Evolutionary conservation across 2,329 filamentous ascomycete genomes (phyloP).

Genomic region (Incumbomyces lentus): DNA sequence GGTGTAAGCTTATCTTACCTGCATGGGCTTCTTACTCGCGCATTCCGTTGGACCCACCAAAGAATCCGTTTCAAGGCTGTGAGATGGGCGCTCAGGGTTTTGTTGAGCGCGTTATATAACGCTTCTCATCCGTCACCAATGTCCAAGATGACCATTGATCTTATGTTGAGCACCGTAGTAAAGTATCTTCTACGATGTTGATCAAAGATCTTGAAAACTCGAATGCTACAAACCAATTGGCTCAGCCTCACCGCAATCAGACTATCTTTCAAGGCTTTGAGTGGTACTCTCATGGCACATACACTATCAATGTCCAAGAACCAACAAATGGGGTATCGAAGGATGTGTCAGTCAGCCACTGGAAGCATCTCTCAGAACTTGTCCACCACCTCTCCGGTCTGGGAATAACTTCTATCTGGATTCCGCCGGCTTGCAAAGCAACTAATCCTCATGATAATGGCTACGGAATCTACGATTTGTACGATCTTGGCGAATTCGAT

Average conservation of each 20-base stretch:
- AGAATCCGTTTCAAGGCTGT: no score
- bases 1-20: no score
- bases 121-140: no score
- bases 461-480: conserved; percentile 61
- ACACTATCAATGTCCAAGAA: background rate
- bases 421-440: conserved; percentile 62
- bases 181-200: no score
- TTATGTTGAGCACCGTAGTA: no score
- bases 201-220: no score
- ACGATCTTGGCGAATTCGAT: conserved; percentile 61
- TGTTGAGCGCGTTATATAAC: no score
- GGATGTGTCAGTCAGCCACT: conserved; percentile 43
- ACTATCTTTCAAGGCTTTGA: conserved; percentile 62
- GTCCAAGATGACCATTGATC: no score
- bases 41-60: no score
- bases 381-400: conserved; percentile 47
- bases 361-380: conserved; percentile 44
- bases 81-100: no score
- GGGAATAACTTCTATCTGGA: conserved; percentile 55
- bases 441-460: conserved; percentile 50
- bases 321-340: background rate
- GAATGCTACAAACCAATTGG: background rate
- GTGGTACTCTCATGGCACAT: conserved; percentile 52
- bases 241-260: conserved; percentile 26
- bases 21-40: no score